Evolutionary conservation across 805 yeast genomes (phyloP).

Genomic region (Candida ficus): DNA sequence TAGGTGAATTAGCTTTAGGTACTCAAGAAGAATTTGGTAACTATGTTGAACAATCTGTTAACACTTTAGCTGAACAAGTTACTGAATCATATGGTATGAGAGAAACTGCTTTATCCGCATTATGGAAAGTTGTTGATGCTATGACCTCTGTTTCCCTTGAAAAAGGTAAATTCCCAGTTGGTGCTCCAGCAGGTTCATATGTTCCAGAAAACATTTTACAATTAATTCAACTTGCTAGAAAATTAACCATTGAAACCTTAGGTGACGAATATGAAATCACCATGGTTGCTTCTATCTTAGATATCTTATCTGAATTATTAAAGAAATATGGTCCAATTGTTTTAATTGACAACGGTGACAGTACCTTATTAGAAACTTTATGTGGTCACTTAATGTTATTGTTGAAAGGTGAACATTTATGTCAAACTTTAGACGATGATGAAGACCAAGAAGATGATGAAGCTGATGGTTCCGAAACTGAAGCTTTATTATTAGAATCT

Average conservation of each 20-base stretch:
- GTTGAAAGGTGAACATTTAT: slow-evolving; percentile 76
- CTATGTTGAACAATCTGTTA: slow-evolving; percentile 66
- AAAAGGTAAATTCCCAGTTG: slow-evolving; percentile 54
- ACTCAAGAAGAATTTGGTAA: slow-evolving; percentile 76
- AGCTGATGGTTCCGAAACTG: slow-evolving; percentile 51
- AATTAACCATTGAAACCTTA: slow-evolving; percentile 54
- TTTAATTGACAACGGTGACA: slow-evolving; percentile 54
- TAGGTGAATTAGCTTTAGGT: slow-evolving; percentile 83
- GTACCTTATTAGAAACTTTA: slow-evolving; percentile 57
- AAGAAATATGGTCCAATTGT: slow-evolving; percentile 68
- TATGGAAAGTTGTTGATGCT: slow-evolving; percentile 80
- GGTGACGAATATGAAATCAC: slow-evolving; percentile 79
- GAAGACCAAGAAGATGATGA: slow-evolving; percentile 57
- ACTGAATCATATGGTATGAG: slow-evolving; percentile 89
- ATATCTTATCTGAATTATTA: slow-evolving; percentile 63
- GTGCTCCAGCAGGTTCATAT: slow-evolving; percentile 56
- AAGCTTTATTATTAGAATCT: slow-evolving; percentile 72
- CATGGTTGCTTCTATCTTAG: slow-evolving; percentile 76
- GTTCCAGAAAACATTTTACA: slow-evolving; percentile 53
- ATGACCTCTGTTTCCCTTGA: slow-evolving; percentile 49
- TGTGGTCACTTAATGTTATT: slow-evolving; percentile 68
- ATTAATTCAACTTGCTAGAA: slow-evolving; percentile 63
- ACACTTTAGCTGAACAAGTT: slow-evolving; percentile 61
- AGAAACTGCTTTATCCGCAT: slow-evolving; percentile 73
- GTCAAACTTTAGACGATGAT: slow-evolving; percentile 72